These are phyloP conservation scores for Microthyrium microscopicum DNA, from an alignment of 2,329 filamentous ascomycete genomes.

Conservation along the genomic window DNA sequence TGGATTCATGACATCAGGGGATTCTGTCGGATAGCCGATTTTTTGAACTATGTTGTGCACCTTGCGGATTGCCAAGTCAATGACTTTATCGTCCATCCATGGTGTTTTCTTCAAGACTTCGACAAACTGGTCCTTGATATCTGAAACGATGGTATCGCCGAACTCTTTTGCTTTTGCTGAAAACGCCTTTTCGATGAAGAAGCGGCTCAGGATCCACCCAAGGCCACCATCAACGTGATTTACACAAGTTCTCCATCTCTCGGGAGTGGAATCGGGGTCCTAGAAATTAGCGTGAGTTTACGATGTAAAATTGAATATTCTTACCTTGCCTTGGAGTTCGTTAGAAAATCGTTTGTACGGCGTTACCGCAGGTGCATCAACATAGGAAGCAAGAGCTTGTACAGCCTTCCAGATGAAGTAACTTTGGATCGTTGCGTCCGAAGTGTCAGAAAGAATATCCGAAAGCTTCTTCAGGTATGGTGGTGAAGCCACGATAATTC, in stretches of 20 bases:
- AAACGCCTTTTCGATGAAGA: constrained; percentile 54
- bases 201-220: constrained; percentile 53
- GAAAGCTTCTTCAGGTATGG: constrained; percentile 43
- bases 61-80: constrained; percentile 44
- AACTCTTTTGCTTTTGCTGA: constrained; percentile 48
- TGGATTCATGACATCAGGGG: constrained; percentile 45
- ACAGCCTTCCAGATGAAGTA: constrained; percentile 51
- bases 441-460: constrained; percentile 35
- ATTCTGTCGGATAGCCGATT: constrained; percentile 48
- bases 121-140: constrained; percentile 51
- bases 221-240: constrained; percentile 39
- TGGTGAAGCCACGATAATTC: constrained; percentile 42
- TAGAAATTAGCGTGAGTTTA: constrained; percentile 11
- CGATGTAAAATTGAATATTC: constrained; percentile 3
- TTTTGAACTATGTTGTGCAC: constrained; percentile 51
- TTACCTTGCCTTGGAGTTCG: constrained; percentile 38
- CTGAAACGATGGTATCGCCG: constrained; percentile 51
- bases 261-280: constrained; percentile 43
- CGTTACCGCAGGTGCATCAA: constrained; percentile 43
- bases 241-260: constrained; percentile 52
- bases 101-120: constrained; percentile 39
- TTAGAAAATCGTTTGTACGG: constrained; percentile 45
- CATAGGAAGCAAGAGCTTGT: constrained; percentile 31
- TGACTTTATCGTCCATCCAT: constrained; percentile 50
- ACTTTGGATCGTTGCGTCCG: constrained; percentile 39